phyloP scores from a whole-genome alignment of 1,284 basidiomycete genomes.

The Ceratobasidium sp. region DNA sequence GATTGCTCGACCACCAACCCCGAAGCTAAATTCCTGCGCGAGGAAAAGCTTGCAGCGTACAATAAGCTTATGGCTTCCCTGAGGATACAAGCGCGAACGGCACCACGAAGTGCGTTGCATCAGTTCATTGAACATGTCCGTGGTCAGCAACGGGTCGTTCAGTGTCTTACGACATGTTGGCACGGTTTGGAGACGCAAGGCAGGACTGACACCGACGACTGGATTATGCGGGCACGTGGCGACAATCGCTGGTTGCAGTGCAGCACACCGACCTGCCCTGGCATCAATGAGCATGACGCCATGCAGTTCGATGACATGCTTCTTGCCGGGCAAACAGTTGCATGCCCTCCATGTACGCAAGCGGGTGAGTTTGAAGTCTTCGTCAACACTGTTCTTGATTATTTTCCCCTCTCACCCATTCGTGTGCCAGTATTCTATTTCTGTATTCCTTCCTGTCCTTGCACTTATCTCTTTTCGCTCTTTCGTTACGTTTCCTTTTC shows the following conservation, averaged over 20 bases:
- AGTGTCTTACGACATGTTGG: background rate
- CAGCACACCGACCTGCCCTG: background rate
- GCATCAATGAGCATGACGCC: background rate
- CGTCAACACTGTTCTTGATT: no score
- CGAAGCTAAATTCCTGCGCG: background rate
- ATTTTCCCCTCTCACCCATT: background rate
- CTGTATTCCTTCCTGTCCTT: no score
- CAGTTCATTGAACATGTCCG: background rate
- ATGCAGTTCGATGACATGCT: background rate
- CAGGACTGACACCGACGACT: background rate
- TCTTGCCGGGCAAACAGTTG: background rate
- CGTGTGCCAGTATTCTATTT: no score
- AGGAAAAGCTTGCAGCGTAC: background rate
- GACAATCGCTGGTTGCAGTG: background rate
- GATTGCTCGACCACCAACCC: background rate
- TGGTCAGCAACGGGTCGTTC: background rate
- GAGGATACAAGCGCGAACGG: background rate
- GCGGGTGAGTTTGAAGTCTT: background rate
- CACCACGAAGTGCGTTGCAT: background rate
- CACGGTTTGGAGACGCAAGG: slow-evolving; percentile 1
- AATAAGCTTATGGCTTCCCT: background rate
- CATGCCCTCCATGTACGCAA: background rate
- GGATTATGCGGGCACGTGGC: background rate
- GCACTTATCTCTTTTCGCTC: no score
- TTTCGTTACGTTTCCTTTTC: no score